Evolutionary conservation across 176 grass and related monocot species (phyloP).

Genomic region (Carex myosuroides): DNA sequence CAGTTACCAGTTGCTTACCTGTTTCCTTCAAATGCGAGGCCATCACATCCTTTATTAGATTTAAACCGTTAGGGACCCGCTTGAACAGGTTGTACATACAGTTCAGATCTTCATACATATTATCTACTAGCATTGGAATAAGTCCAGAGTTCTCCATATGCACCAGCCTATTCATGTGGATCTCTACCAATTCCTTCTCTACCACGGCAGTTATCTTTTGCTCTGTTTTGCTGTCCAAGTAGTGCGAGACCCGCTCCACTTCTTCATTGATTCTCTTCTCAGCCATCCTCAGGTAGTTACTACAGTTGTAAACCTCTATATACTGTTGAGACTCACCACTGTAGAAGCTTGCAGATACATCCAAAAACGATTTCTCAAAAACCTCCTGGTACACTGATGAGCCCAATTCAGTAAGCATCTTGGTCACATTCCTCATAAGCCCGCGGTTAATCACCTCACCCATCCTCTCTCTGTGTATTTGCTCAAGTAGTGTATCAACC

Average conservation of each 20-base stretch:
- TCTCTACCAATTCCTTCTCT: constrained; percentile 66
- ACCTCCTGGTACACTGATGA: constrained; percentile 70
- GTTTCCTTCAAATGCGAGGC: constrained; percentile 57
- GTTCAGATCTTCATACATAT: constrained; percentile 64
- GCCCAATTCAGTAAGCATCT: constrained; percentile 77
- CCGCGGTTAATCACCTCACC: constrained; percentile 73
- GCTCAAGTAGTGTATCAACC: constrained; percentile 49
- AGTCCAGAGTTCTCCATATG: constrained; percentile 81
- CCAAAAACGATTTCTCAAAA: constrained; percentile 74
- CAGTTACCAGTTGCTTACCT: constrained; percentile 63
- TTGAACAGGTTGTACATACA: constrained; percentile 69
- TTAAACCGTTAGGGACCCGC: constrained; percentile 47
- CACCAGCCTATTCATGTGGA: constrained; percentile 68
- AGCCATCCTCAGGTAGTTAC: constrained; percentile 76
- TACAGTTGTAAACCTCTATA: constrained; percentile 70
- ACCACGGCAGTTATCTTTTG: constrained; percentile 65
- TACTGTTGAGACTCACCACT: constrained; percentile 66
- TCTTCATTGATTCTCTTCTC: constrained; percentile 70
- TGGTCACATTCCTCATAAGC: constrained; percentile 71
- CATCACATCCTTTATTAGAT: constrained; percentile 59
- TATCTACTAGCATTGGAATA: constrained; percentile 69
- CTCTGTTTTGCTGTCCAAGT: constrained; percentile 51
- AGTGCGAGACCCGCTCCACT: constrained; percentile 57
- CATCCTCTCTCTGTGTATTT: constrained; percentile 55
- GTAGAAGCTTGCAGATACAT: constrained; percentile 67